Evolutionary conservation across 495 filamentous ascomycete genomes (phyloP), one percentile per base, ranked within the genome.

Genomic region (Friedmanniomyces simplex): DNA sequence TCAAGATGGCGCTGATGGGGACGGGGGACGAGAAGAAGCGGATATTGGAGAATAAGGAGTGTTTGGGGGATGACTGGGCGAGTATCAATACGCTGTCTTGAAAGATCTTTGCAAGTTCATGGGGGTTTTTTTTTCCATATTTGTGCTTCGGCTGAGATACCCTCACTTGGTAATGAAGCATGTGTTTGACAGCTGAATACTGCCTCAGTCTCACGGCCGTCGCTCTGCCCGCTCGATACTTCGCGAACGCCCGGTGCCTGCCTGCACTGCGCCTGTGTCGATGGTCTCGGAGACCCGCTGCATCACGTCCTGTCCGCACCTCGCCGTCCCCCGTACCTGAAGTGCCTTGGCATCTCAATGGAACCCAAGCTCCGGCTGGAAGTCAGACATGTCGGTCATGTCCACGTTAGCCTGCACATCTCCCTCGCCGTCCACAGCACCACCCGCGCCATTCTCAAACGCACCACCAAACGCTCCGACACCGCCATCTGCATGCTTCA

Each of bases 11-110:
- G 14, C 22, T 60, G 30, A 21, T 39, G 36, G 61, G 61, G 3
- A 60, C 57, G 3, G 61, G 61, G 10, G 42, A 51, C 25, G 26
- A 34, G 45, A 55, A 57, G 30, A 64, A 60, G 57, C 55, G 49
- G 50, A 59, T 60, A 24, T 25, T 64, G 58, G 61, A 64, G 57
- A 64, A 64, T 32, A 54, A 52, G 41, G 61, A 64, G 11, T 57
- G 52, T 39, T 30, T 64, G 49, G 61, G 61, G 20, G 47, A 54
- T 36, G 61, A 57, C 32, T 64, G 61, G 61, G 53, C 53, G 13
- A 48, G 48, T 52, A 43, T 64, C 26, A 64, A 64, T 41, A 50
- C 34, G 16, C 36, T 63, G 34, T 51, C 39, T 1, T 20, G 28
- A 36, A 34, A 16, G 21, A 18, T n/a, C n/a, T 16, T 22, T 22